These are phyloP conservation scores for Silene uniflora DNA, from an alignment of 148 eudicot species.

Conservation along the genomic window DNA sequence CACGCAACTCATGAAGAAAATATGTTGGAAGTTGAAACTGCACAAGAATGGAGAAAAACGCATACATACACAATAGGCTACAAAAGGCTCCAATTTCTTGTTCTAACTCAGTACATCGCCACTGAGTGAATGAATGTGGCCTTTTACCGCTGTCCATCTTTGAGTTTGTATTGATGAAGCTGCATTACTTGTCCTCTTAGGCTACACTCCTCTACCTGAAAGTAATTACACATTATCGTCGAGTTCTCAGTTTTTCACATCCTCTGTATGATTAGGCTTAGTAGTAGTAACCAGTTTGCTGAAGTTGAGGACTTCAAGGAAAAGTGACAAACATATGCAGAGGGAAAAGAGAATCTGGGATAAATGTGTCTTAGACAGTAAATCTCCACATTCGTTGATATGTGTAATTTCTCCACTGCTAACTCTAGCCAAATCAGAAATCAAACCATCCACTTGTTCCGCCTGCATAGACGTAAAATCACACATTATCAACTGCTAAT, in stretches of 20 bases:
- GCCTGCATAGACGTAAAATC: slow-evolving; percentile 43
- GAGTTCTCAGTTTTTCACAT: neutral
- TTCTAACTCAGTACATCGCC: no score
- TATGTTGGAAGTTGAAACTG: neutral
- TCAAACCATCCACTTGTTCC: slow-evolving; percentile 46
- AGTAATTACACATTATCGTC: slow-evolving; percentile 7
- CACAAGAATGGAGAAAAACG: slow-evolving; percentile 17
- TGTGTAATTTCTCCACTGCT: slow-evolving; percentile 45
- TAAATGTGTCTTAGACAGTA: slow-evolving; percentile 35
- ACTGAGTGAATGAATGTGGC: neutral
- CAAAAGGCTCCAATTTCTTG: neutral
- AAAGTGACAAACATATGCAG: neutral
- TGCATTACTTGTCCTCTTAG: slow-evolving; percentile 65
- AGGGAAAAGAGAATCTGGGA: slow-evolving; percentile 33
- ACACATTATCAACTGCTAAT: neutral
- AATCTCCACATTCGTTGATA: slow-evolving; percentile 60
- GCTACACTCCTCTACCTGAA: slow-evolving; percentile 71
- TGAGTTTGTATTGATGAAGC: slow-evolving; percentile 19
- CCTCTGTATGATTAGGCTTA: neutral
- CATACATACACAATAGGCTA: slow-evolving; percentile 16
- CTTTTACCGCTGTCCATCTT: slow-evolving; percentile 9
- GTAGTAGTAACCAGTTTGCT: neutral
- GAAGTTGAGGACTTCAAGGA: no score
- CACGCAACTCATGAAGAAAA: neutral
- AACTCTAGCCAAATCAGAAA: slow-evolving; percentile 59